phyloP scores from a whole-genome alignment of 805 yeast genomes.

The Kodamaea leandrae region DNA sequence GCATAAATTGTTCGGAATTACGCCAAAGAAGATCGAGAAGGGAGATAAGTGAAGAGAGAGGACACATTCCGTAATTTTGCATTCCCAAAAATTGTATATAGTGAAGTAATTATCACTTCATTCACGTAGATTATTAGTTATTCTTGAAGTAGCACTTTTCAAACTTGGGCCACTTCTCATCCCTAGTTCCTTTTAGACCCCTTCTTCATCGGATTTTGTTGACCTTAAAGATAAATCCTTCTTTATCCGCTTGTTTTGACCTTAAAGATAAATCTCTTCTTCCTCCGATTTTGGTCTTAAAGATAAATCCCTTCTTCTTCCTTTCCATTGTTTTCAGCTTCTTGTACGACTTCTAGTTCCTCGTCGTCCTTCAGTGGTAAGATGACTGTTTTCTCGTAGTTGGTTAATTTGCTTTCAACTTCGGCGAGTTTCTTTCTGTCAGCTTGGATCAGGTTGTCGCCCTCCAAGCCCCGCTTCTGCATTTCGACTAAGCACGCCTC shows the following conservation, averaged over 20 bases:
- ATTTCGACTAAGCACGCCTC: slow-evolving; percentile 48
- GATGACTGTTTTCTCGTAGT: slow-evolving; percentile 1
- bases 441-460: not conserved
- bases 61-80: no score
- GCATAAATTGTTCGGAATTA: slow-evolving; percentile 41
- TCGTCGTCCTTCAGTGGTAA: not conserved
- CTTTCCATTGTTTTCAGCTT: not conserved
- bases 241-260: not conserved
- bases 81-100: not conserved
- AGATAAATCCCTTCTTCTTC: slow-evolving; percentile 1
- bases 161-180: no score
- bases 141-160: no score
- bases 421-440: not conserved
- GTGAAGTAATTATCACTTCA: not conserved
- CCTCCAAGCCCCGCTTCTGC: slow-evolving; percentile 32
- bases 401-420: not conserved
- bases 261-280: slow-evolving; percentile 5
- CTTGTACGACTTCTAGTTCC: not conserved
- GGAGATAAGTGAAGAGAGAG: not conserved
- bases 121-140: no score
- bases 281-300: not conserved
- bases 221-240: no score
- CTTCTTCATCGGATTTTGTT: no score
- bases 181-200: no score
- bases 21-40: slow-evolving; percentile 26